phyloP scores from a whole-genome alignment of 768 basidiomycete species.

The Boletus edulis region DNA sequence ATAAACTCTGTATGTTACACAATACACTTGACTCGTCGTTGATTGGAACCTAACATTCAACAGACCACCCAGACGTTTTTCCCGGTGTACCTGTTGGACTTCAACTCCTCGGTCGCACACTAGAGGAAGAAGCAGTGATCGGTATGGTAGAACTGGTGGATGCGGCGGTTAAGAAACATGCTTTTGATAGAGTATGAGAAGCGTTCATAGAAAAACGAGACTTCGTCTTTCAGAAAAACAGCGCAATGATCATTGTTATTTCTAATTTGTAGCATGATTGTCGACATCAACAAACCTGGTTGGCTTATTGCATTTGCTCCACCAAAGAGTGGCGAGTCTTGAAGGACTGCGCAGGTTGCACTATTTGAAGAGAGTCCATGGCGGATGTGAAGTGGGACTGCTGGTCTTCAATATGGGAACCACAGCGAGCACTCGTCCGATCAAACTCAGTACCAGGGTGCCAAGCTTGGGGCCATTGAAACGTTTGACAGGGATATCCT shows the following conservation, averaged over 20 bases:
- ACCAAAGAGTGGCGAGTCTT: background rate
- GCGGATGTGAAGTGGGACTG: too few relatives aligned
- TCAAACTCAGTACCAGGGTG: too few relatives aligned
- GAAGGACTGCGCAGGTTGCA: too few relatives aligned
- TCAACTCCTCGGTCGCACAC: conserved; percentile 46
- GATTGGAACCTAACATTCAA: background rate
- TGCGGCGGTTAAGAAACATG: conserved; percentile 31
- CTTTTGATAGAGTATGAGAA: background rate
- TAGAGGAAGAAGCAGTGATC: conserved; percentile 54
- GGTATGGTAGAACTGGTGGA: conserved; percentile 46
- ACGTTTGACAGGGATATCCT: too few relatives aligned
- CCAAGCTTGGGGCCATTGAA: too few relatives aligned
- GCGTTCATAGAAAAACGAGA: too few relatives aligned
- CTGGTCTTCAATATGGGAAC: too few relatives aligned
- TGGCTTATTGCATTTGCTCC: background rate
- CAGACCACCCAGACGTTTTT: conserved; percentile 46
- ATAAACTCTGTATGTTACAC: conserved; percentile 41
- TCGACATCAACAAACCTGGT: background rate
- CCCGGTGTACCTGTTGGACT: conserved; percentile 45
- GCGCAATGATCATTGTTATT: too few relatives aligned
- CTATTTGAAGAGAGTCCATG: too few relatives aligned
- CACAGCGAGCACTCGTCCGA: too few relatives aligned
- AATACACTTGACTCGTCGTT: background rate
- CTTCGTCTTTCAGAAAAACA: too few relatives aligned
- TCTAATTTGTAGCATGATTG: background rate